Evolutionary conservation across 139 green algal genomes (phyloP).

Genomic region (Pleodorina starrii): DNA sequence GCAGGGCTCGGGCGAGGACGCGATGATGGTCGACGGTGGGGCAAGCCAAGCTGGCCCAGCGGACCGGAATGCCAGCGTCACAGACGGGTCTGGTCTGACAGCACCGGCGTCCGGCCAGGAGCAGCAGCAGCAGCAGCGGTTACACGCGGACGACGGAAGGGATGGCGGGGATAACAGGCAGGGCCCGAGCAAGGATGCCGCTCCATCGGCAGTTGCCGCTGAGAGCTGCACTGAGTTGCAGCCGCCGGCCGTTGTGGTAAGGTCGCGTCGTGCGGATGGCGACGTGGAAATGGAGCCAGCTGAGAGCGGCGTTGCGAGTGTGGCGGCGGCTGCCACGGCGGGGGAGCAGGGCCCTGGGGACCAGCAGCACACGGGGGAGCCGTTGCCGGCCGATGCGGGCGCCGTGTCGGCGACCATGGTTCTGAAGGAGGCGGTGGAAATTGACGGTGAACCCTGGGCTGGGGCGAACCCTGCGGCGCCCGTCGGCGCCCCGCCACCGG

Average conservation of each 20-base stretch:
- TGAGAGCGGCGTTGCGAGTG: neutral
- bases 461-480: neutral
- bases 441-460: neutral
- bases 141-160: neutral
- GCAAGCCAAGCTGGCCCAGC: neutral
- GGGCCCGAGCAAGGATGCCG: neutral
- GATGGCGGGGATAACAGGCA: neutral
- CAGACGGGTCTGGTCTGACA: neutral
- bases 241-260: neutral
- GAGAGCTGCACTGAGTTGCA: no score
- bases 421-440: neutral
- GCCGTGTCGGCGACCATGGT: neutral
- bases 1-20: neutral
- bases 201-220: no score
- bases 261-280: neutral
- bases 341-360: neutral
- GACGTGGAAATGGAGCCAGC: conserved; percentile 2
- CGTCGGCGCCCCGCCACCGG: neutral
- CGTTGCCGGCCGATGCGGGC: neutral
- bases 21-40: neutral
- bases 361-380: neutral
- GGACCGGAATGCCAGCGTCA: neutral
- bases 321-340: neutral
- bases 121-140: neutral
- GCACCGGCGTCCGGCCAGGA: neutral